Evolutionary conservation across 805 yeast genomes (phyloP).

Genomic region (Kodamaea lidongshanica): DNA sequence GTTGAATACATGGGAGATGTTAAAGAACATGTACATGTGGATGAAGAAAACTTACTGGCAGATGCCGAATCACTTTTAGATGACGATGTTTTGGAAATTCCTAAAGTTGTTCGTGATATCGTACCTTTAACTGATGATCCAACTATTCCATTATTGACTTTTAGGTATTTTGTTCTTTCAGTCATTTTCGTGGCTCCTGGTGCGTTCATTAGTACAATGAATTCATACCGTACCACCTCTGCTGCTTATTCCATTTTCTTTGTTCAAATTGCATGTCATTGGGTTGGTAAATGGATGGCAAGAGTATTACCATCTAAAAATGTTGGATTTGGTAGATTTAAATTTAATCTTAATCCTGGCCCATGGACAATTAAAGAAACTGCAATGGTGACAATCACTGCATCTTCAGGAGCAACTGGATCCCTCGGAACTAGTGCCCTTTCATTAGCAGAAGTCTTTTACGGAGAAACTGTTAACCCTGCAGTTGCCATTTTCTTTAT

Average conservation of each 20-base stretch:
- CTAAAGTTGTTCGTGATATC: constrained; percentile 26
- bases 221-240: constrained; percentile 30
- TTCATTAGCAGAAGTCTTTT: constrained; percentile 41
- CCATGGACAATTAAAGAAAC: constrained; percentile 52
- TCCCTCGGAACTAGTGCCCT: constrained; percentile 43
- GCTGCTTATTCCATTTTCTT: constrained; percentile 47
- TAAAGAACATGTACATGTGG: constrained; percentile 6
- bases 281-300: constrained; percentile 42
- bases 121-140: constrained; percentile 23
- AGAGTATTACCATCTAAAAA: constrained; percentile 29
- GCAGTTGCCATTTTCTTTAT: constrained; percentile 19
- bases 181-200: constrained; percentile 33
- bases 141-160: constrained; percentile 23
- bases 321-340: constrained; percentile 15
- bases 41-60: constrained; percentile 7
- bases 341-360: constrained; percentile 42
- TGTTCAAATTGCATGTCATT: constrained; percentile 44
- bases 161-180: constrained; percentile 30
- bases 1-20: constrained; percentile 7
- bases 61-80: constrained; percentile 4
- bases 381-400: constrained; percentile 45
- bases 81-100: constrained; percentile 22
- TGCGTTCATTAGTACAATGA: constrained; percentile 35
- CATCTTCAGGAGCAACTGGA: constrained; percentile 47
- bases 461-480: constrained; percentile 30